Percentiles rank a stretch among this genome's conserved stretches.
Conservation (phyloP, 2,329 filamentous ascomycete genomes). For the Pyricularia sp. region DNA sequence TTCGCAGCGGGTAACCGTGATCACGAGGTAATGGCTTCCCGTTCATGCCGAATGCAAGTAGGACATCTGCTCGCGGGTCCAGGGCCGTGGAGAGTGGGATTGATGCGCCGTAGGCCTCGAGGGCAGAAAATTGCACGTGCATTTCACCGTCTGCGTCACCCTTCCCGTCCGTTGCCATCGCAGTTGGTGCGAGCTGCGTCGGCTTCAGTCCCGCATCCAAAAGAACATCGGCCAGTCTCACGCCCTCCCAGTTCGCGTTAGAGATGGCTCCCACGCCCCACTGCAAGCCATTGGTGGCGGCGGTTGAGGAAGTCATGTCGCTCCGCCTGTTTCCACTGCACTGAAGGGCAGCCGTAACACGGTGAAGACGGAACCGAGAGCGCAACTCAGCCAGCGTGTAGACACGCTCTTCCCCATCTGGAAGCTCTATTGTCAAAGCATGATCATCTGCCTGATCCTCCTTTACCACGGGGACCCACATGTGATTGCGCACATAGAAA, state of each 20-base stretch:
- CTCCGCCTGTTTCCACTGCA: conserved; percentile 47
- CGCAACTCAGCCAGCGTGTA: conserved; percentile 44
- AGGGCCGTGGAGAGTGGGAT: conserved; percentile 46
- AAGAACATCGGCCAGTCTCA: conserved; percentile 40
- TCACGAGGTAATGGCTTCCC: conserved; percentile 47
- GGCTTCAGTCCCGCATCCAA: conserved; percentile 36
- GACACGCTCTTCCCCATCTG: conserved; percentile 35
- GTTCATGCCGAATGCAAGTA: conserved; percentile 58
- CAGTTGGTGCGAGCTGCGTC: conserved; percentile 7
- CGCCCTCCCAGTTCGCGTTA: conserved; percentile 46
- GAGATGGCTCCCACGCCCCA: conserved; percentile 49
- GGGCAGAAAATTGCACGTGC: conserved; percentile 44
- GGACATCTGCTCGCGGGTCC: conserved; percentile 48
- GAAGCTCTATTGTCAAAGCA: conserved; percentile 42
- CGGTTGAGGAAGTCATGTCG: conserved; percentile 40
- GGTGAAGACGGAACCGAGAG: conserved; percentile 33
- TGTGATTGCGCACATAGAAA: conserved; percentile 50
- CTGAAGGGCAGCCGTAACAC: conserved; percentile 42
- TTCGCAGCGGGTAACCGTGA: conserved; percentile 52
- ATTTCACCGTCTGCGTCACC: conserved; percentile 27
- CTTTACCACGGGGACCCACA: conserved; percentile 43
- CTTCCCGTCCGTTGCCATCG: not conserved
- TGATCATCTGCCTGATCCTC: conserved; percentile 25
- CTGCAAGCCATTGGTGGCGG: conserved; percentile 41
- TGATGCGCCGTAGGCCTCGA: conserved; percentile 48